Conservation (phyloP, 768 basidiomycete genomes). For the Suillus discolor region DNA sequence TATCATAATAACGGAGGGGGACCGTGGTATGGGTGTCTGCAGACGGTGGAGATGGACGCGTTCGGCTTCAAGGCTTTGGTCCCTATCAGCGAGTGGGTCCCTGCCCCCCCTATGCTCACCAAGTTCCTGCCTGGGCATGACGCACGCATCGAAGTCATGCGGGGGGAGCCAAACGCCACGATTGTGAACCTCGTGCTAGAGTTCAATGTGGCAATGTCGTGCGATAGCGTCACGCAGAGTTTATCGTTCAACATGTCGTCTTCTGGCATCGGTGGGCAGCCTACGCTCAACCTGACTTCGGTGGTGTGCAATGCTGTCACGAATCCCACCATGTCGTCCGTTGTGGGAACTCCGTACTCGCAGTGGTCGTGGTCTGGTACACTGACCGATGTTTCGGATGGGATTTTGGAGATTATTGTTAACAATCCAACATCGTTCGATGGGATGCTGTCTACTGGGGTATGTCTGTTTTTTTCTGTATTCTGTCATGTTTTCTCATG, state of each 20-base stretch:
- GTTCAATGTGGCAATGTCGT: conserved; percentile 80
- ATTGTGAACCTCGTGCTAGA: conserved; percentile 70
- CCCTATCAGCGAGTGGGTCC: conserved; percentile 63
- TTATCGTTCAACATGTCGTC: conserved; percentile 71
- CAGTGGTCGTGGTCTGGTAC: conserved; percentile 77
- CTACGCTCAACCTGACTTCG: conserved; percentile 50
- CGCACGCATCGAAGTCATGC: conserved; percentile 54
- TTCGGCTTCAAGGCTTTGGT: conserved; percentile 86
- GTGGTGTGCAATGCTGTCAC: conserved; percentile 49
- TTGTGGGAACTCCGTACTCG: conserved; percentile 60
- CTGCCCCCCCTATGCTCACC: conserved; percentile 73
- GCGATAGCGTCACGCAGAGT: conserved; percentile 63
- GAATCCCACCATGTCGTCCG: conserved; percentile 47
- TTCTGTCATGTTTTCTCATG: conserved; percentile 10
- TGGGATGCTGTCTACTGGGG: conserved; percentile 53
- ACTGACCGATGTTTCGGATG: conserved; percentile 75
- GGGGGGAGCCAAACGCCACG: conserved; percentile 50
- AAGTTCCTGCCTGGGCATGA: conserved; percentile 89
- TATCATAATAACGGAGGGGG: conserved; percentile 59
- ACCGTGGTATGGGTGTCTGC: conserved; percentile 78
- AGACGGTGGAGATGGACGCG: conserved; percentile 62
- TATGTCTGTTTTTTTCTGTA: conserved; percentile 29
- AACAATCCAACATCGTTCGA: conserved; percentile 50
- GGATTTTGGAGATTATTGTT: conserved; percentile 75
- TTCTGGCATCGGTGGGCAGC: conserved; percentile 59